phyloP scores from a whole-genome alignment of 176 grass and related monocot genomes.

The Puccinellia tenuiflora region DNA sequence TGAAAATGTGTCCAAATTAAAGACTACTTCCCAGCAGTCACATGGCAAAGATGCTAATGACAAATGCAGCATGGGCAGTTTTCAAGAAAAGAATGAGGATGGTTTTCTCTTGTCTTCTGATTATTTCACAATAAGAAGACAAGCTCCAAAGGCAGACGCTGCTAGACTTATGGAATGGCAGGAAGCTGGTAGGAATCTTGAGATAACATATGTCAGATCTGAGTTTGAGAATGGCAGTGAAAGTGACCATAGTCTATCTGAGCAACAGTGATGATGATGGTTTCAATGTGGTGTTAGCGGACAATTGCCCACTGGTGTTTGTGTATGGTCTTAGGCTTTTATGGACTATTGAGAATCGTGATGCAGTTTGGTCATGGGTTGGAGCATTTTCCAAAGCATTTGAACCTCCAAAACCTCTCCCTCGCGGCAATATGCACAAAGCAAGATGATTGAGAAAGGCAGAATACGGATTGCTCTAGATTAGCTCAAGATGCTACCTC shows the following conservation, averaged over 20 bases:
- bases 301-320: conserved; percentile 92
- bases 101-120: conserved; percentile 91
- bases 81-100: conserved; percentile 74
- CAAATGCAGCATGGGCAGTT: conserved; percentile 45
- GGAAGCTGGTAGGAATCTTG: conserved; percentile 83
- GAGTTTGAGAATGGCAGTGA: conserved; percentile 96
- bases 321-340: conserved; percentile 89
- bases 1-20: conserved; percentile 45
- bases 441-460: conserved; percentile 82
- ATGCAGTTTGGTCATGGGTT: conserved; percentile 98
- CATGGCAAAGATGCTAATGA: conserved; percentile 35
- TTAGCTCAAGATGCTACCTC: conserved; percentile 43
- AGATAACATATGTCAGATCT: conserved; percentile 93
- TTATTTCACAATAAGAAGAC: conserved; percentile 96
- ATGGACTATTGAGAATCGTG: conserved; percentile 87
- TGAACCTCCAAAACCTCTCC: conserved; percentile 91
- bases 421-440: conserved; percentile 85
- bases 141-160: conserved; percentile 85
- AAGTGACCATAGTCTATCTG: conserved; percentile 90
- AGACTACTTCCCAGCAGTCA: conserved; percentile 21
- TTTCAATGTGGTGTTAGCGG: conserved; percentile 86
- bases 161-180: conserved; percentile 84
- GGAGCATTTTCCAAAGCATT: conserved; percentile 99
- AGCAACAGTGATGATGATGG: conserved; percentile 93
- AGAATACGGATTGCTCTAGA: conserved; percentile 48